Base-by-base conservation (phyloP, 177 flowering plant genomes). In the Vitis hybrid region DNA sequence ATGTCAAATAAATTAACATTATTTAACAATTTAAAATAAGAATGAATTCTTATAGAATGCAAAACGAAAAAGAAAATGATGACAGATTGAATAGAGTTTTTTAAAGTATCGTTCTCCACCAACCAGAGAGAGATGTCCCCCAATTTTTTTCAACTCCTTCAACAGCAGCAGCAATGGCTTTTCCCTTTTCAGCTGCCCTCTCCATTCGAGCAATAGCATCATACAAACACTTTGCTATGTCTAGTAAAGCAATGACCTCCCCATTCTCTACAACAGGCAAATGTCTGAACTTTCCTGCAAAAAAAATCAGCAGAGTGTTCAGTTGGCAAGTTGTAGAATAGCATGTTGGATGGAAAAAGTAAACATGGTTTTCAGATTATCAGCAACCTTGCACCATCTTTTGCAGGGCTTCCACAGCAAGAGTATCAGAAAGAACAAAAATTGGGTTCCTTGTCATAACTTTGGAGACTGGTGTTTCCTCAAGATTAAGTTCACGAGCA, bases 121-220 rank as follows among this genome's bases (percentile, higher is more conserved):
- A 75, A 96, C 99, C 98, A 85, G 97, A 84, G 27, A 77, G 52
- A 59, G 92, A 84, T 63, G 98, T 67, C 35, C 97, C 97, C 98
- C 98, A 96, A 61, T 87, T 81, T 80, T 87, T 95, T 75, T 96
- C 99, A 65, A 93, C 97, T 65, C 98, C 98, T 88, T 96, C 99
- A 80, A 93, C 97, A 63, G 99, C 98, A 63, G 98, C 97, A 55
- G 97, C 99, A 83, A 96, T 93, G 53, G 99, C 98, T 77, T 93
- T 96, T 50, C 98, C 98, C 71, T 96, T 96, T 76, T 96, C 98
- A 73, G 98, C 93, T 56, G 98, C 97, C 81, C 99, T 90, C 76
- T 96, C 99, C 94, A 96, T 83, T 24, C 99, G 92, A 61, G 97
- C 99, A 84, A 96, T 96, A 56, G 98, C 99, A 90, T 93, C 99